phyloP scores from a whole-genome alignment of 345 rosid species.

The Gossypium sturtianum region DNA sequence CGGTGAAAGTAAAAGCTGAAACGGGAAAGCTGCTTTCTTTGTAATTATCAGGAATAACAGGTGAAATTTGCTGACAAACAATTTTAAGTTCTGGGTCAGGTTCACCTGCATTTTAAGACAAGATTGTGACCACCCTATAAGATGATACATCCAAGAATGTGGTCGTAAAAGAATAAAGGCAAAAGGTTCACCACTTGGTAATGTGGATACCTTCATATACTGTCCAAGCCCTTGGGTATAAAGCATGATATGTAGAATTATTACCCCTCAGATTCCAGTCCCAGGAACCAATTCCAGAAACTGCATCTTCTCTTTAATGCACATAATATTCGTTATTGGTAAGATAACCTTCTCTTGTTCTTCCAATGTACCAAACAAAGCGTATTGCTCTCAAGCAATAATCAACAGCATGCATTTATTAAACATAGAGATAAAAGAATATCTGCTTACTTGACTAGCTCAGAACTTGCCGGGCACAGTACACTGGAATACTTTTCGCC shows the following conservation, averaged over 20 bases:
- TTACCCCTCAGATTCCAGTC: slow-evolving; percentile 87
- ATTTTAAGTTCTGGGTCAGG: slow-evolving; percentile 90
- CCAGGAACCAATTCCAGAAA: slow-evolving; percentile 79
- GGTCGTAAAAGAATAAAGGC: neutral
- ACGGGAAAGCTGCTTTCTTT: slow-evolving; percentile 93
- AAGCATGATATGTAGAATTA: slow-evolving; percentile 83
- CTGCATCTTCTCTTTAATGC: slow-evolving; percentile 41
- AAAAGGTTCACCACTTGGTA: neutral
- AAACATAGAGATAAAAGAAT: neutral
- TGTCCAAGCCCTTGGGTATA: slow-evolving; percentile 98
- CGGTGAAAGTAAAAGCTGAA: slow-evolving; percentile 78
- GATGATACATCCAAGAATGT: neutral
- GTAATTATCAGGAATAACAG: slow-evolving; percentile 89
- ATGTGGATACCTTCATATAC: slow-evolving; percentile 63
- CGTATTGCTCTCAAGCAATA: slow-evolving; percentile 5
- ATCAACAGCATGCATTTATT: neutral
- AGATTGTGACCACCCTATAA: neutral
- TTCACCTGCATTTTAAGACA: slow-evolving; percentile 53
- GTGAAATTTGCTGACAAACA: slow-evolving; percentile 87
- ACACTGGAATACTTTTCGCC: slow-evolving; percentile 75
- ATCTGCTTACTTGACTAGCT: slow-evolving; percentile 45
- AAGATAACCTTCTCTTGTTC: slow-evolving; percentile 12
- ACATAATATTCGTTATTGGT: slow-evolving; percentile 11
- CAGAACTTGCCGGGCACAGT: slow-evolving; percentile 52
- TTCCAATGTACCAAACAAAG: neutral